Conservation (phyloP, 1,284 basidiomycete species). For the Apiotrichum porosum region DNA sequence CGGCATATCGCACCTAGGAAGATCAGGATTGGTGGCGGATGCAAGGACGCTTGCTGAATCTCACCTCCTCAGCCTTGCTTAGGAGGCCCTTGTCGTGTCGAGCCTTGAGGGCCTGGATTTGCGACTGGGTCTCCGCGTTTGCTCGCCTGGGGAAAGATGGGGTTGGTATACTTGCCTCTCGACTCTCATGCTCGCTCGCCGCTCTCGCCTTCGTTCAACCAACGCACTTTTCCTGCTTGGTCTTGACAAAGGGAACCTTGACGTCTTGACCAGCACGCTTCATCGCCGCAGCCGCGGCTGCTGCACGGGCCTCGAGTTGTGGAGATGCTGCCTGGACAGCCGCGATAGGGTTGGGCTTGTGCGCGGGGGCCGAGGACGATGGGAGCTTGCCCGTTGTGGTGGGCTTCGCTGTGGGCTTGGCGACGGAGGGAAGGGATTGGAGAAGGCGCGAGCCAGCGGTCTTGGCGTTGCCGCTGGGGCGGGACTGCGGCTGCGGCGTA, state of each 20-base stretch:
- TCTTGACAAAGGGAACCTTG: constrained; percentile 46
- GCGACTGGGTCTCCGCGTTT: constrained; percentile 38
- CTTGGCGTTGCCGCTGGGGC: constrained; percentile 13
- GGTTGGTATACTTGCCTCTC: not conserved
- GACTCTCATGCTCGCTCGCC: too few species aligned
- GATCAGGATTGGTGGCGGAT: too few species aligned
- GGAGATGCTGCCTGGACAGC: not conserved
- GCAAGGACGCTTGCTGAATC: constrained; percentile 21
- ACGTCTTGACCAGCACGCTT: constrained; percentile 45
- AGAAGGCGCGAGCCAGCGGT: constrained; percentile 30
- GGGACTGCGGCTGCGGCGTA: constrained; percentile 1
- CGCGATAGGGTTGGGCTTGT: not conserved
- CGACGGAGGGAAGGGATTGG: constrained; percentile 8
- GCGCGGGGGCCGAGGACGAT: not conserved
- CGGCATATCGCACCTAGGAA: constrained; percentile 43
- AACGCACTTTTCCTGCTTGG: constrained; percentile 44
- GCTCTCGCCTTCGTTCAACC: not conserved
- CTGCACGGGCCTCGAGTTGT: constrained; percentile 35
- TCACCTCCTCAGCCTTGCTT: constrained; percentile 47
- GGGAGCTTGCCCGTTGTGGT: not conserved
- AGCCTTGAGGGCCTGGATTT: constrained; percentile 41
- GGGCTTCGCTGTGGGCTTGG: constrained; percentile 7
- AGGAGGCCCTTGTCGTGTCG: constrained; percentile 47
- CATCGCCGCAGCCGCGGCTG: constrained; percentile 42
- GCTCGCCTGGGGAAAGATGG: constrained; percentile 28